Evolutionary conservation across 108 stramenopile genomes (phyloP), one percentile per base, ranked within the genome.

Genomic region (Aurantiochytrium sp.): DNA sequence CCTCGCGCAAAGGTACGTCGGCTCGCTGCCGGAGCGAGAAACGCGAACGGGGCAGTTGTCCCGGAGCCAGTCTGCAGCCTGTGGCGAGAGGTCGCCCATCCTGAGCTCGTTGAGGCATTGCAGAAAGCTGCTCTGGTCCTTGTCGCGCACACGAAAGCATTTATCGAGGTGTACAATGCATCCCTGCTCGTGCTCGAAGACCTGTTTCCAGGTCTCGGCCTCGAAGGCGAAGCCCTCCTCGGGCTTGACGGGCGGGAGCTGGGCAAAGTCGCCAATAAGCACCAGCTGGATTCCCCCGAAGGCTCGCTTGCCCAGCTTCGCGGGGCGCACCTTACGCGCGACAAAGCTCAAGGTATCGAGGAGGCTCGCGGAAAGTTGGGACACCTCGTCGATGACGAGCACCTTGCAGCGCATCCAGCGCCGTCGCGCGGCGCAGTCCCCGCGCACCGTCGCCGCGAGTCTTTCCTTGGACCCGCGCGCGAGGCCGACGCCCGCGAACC

Each of bases 321-420:
- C 73, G 12, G 73, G 73, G 6, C 73, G 73, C 24, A 48, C 45
- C 24, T 81, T 81, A 6, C 39, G 73, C 73, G 73, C 73, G 6
- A 81, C 42, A 81, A 48, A 81, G 2, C 24, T 48, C 3, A 81
- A 42, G 17, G 3, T 30, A 24, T 81, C 73, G 19, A 81, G 3
- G 6, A 81, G 73, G n/a, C 8, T 30, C 2, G 42, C 73, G 39
- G 21, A 22, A 17, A 81, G n/a, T 24, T 81, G 73, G 6, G 73
- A 81, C n/a, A 81, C 30, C 2, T 81, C 73, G 2, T 81, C 73
- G 30, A 81, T 81, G 42, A 81, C 73, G 45, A 81, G 73, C 15
- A 48, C 73, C 24, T 48, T 41, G 45, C 42, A 41, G 12, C 45
- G 12, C 39, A 17, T 1, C 73, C 73, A 81, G n/a, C 73, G 73